Evolutionary conservation across 805 yeast genomes (phyloP), one percentile per base, ranked within the genome.

Genomic region (Sugiyamaella qingdaonensis): DNA sequence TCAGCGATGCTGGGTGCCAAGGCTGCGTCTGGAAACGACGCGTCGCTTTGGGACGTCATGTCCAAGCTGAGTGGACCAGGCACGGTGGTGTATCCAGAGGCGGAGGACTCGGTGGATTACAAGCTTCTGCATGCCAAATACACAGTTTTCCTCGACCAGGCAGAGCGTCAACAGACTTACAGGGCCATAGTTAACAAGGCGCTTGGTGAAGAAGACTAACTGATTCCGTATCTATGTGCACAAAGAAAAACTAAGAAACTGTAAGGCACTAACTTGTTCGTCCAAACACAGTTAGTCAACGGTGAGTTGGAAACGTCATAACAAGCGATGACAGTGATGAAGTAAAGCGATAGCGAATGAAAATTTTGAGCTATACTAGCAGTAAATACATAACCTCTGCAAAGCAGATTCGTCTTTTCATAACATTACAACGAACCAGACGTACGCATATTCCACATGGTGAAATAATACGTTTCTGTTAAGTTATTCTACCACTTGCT

Each of bases 1-100:
- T 80, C 97, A 2, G 98, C 99, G 0, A 74, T 94, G 66, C 76
- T 94, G 56, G 99, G 98, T 36, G 97, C 98, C 1, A 89, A 84
- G 57, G 98, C 98, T 2, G 89, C 94, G 10, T 84, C 85, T 60
- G 83, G 79, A 56, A 67, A 68, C 46, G 65, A 66, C 54, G 62
- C 65, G 56, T 52, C 61, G 43, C 74, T 94, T 54, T 92, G 98
- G 98, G 80, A 82, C 35, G 82, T 86, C 36, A 94, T 94, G 99
- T 79, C 79, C 59, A 77, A 78, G 56, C 77, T 91, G 74, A 85
- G 96, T 1, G 92, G 95, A 7, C 81, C 85, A 19, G 98, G 97
- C 44, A 77, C 78, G 59, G 89, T 84, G 10, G 86, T 94, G 37
- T 69, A 74, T 58, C 98, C 99, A 2, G 70, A 81, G 21, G 68